Percentiles rank a stretch among this genome's conserved stretches.
phyloP scores from a whole-genome alignment of 345 rosid genomes.

The Balakata baccata region DNA sequence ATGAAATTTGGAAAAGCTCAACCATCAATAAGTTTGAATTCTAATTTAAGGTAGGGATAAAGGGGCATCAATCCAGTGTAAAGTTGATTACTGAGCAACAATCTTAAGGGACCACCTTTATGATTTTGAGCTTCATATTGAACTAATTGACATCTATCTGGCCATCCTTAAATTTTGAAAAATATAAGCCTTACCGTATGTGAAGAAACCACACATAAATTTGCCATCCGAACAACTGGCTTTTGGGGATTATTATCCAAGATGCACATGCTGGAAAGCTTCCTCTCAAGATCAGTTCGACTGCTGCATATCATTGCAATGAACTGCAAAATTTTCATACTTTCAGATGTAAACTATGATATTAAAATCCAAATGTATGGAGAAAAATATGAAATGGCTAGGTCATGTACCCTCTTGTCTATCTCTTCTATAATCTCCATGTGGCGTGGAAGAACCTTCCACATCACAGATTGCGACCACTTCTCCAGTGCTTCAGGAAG shows the following conservation, averaged over 20 bases:
- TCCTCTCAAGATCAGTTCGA: conserved; percentile 67
- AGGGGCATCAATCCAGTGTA: not conserved
- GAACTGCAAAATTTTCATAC: conserved; percentile 52
- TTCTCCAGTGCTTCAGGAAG: conserved; percentile 98
- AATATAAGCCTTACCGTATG: conserved; percentile 60
- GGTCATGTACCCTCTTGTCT: conserved; percentile 64
- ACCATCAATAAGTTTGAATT: not conserved
- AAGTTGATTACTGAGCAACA: not conserved
- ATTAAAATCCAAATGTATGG: conserved; percentile 8
- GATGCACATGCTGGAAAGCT: conserved; percentile 68
- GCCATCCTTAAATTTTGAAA: not conserved
- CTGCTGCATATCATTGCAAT: conserved; percentile 48
- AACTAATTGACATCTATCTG: not conserved
- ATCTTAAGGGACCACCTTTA: not conserved
- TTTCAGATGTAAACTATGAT: conserved; percentile 14
- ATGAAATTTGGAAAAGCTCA: conserved; percentile 1
- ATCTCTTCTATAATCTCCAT: conserved; percentile 97
- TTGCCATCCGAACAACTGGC: conserved; percentile 97
- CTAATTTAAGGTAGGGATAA: not conserved
- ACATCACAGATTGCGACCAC: conserved; percentile 88
- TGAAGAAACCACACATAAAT: conserved; percentile 81
- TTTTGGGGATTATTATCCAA: conserved; percentile 83
- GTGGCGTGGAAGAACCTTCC: conserved; percentile 99
- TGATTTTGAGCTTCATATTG: not conserved
- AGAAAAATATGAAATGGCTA: conserved; percentile 12